Evolutionary conservation across 495 filamentous ascomycete species (phyloP), one percentile per base, ranked within the genome.

Genomic region (Trichoderma parareesei): DNA sequence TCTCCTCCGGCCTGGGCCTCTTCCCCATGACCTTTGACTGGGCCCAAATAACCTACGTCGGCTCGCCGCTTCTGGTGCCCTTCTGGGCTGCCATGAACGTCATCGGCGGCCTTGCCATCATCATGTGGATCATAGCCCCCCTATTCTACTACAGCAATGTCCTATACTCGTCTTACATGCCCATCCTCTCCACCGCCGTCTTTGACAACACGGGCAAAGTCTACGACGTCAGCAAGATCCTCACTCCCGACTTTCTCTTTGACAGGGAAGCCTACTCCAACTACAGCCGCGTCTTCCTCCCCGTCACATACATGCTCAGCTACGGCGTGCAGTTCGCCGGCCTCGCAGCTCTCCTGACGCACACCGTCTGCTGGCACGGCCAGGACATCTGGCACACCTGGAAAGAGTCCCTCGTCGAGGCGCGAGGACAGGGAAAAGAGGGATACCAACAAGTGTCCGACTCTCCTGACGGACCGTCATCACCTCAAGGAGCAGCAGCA

Each of bases 61-160:
- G 90, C 13, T 94, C 90, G 38, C 92, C 92, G 0, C 80, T 97
- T 0, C 76, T 96, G 33, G 91, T 90, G 0, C 92, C 92, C 0
- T 96, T 93, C 71, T 96, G 92, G 92, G 92, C 93, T 6, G 90
- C 91, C 2, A 79, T 91, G 68, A 96, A 96, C 72, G 91, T 96
- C 33, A 86, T 96, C 61, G 88, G 87, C 35, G 92, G 92, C 2
- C 82, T 96, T 66, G 86, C 91, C 3, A 75, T 93, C 27, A 90
- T 96, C 53, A 96, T 93, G 88, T 96, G 91, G 91, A 78, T 96
- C 43, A 78, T 93, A 40, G 91, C 90, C 13, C 92, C 92, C 8
- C 81, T 93, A 38, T 77, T 90, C 71, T 93, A 94, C 71, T 94
- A 92, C 74, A 80, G 80, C 66, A 93, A 94, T 68, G 76, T 82